A percentile compares a stretch with the other conserved stretches of the same genome.
These are phyloP conservation scores for Gonapodya sp. DNA, from an alignment of 192 early-diverging fungal genomes.

Conservation along the genomic window DNA sequence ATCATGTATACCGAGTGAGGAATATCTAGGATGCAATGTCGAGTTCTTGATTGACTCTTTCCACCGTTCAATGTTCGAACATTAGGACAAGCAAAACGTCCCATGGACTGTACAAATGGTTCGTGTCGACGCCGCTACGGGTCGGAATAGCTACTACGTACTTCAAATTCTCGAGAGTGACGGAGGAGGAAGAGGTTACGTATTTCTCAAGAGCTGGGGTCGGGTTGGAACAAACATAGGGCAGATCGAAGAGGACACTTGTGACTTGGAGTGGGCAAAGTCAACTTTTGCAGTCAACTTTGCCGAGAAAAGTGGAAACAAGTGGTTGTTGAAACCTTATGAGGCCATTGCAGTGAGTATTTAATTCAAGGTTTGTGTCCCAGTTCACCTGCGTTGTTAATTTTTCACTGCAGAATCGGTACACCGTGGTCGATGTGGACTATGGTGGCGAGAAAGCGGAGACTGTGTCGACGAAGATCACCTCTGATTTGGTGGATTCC, in stretches of 20 bases:
- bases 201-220: not conserved
- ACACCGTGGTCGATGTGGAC: not conserved
- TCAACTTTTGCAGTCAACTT: not conserved
- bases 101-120: not conserved
- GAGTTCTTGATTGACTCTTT: not conserved
- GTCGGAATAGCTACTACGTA: not conserved
- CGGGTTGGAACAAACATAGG: not conserved
- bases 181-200: not conserved
- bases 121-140: not conserved
- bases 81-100: not conserved
- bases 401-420: not conserved
- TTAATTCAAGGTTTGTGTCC: too few relatives aligned
- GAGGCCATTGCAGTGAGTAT: too few relatives aligned
- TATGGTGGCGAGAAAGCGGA: not conserved
- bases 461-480: not conserved
- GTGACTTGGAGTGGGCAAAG: not conserved
- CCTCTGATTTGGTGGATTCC: not conserved
- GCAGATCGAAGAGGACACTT: not conserved
- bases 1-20: not conserved
- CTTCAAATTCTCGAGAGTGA: not conserved
- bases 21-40: not conserved
- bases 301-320: not conserved
- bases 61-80: not conserved
- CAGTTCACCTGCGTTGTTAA: too few relatives aligned
- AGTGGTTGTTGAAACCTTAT: not conserved